A percentile compares a stretch with the other conserved stretches of the same genome.
Evolutionary conservation across 108 stramenopile species (phyloP).

Genomic region (Cyclotella distinguenda): DNA sequence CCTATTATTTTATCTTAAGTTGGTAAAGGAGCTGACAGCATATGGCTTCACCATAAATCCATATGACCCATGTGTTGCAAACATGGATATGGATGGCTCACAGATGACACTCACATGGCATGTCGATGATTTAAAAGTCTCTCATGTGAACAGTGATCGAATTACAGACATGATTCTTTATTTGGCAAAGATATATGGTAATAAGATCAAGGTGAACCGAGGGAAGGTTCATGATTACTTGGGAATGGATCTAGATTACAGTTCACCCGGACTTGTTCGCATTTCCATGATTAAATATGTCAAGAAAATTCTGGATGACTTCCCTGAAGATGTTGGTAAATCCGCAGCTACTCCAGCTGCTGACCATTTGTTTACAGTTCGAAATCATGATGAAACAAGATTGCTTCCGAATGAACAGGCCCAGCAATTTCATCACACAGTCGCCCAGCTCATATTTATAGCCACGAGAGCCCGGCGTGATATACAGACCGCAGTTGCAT

Average conservation of each 20-base stretch:
- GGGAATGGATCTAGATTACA: background rate
- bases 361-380: background rate
- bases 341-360: background rate
- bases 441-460: background rate
- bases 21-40: background rate
- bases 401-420: background rate
- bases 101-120: background rate
- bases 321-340: background rate
- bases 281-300: background rate
- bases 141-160: background rate
- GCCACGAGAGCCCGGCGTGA: background rate
- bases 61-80: constrained; percentile 2
- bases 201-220: background rate
- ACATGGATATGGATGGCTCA: background rate
- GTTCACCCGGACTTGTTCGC: background rate
- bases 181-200: background rate
- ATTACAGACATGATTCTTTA: background rate
- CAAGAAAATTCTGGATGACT: background rate
- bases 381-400: background rate
- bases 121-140: background rate
- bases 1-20: background rate
- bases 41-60: background rate
- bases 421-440: background rate
- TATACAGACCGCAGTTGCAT: constrained; percentile 1
- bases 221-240: background rate